Percentiles rank a stretch among this genome's conserved stretches.
These are phyloP conservation scores for Ophiostoma quercus DNA, from an alignment of 2,329 filamentous ascomycete genomes.

Conservation along the genomic window DNA sequence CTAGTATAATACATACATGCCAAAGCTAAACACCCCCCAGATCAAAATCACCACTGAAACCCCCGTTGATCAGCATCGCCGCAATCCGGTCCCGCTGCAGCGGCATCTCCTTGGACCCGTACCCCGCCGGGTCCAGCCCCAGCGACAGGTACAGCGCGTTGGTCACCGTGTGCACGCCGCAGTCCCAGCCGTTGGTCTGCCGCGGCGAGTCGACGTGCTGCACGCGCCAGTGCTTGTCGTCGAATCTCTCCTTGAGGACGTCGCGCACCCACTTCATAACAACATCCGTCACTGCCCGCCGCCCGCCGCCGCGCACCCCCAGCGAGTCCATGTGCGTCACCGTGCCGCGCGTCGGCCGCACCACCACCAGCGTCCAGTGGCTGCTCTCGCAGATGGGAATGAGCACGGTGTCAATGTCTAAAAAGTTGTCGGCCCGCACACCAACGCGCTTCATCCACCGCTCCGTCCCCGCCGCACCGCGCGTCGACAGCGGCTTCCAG, in stretches of 20 bases:
- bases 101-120: slow-evolving; percentile 51
- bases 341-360: slow-evolving; percentile 55
- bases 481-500: slow-evolving; percentile 49
- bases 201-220: slow-evolving; percentile 46
- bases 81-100: slow-evolving; percentile 59
- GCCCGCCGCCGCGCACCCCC: slow-evolving; percentile 38
- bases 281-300: slow-evolving; percentile 37
- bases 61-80: slow-evolving; percentile 60
- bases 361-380: slow-evolving; percentile 69
- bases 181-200: slow-evolving; percentile 67
- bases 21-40: slow-evolving; percentile 39
- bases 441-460: slow-evolving; percentile 54
- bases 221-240: slow-evolving; percentile 48
- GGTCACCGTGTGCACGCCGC: slow-evolving; percentile 70
- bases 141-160: slow-evolving; percentile 62
- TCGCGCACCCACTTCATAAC: slow-evolving; percentile 52
- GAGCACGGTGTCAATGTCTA: slow-evolving; percentile 62
- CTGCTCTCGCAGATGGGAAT: slow-evolving; percentile 60
- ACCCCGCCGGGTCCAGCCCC: slow-evolving; percentile 49
- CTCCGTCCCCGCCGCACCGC: slow-evolving; percentile 45
- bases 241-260: slow-evolving; percentile 53
- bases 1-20: too few relatives aligned
- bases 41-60: slow-evolving; percentile 57
- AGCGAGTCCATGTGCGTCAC: slow-evolving; percentile 69
- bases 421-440: slow-evolving; percentile 55